phyloP scores from a whole-genome alignment of 768 basidiomycete species.

The Cyclocybe cylindracea region DNA sequence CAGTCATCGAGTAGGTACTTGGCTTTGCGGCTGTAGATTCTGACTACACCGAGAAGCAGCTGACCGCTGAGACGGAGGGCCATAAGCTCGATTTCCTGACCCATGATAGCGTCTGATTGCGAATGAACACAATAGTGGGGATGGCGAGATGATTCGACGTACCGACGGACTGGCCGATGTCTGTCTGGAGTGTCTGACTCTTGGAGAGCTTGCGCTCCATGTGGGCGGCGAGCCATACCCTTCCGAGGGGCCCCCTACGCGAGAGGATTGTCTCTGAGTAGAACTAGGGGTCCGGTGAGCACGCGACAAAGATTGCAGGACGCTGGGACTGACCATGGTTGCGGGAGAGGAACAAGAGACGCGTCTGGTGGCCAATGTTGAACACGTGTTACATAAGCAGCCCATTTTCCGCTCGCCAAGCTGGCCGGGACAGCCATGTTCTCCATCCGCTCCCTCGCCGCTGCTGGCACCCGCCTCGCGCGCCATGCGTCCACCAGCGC shows the following conservation, averaged over 20 bases:
- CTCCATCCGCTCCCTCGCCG: conserved; percentile 4
- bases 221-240: conserved; percentile 99
- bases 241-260: conserved; percentile 90
- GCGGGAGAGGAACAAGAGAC: conserved; percentile 20
- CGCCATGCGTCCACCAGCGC: background rate
- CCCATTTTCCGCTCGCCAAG: background rate
- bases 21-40: conserved; percentile 97
- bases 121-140: background rate
- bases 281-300: conserved; percentile 50
- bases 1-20: conserved; percentile 98
- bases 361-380: conserved; percentile 18
- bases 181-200: conserved; percentile 89
- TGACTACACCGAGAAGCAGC: conserved; percentile 91
- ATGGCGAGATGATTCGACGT: background rate
- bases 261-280: conserved; percentile 94
- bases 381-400: conserved; percentile 25
- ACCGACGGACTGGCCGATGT: conserved; percentile 94
- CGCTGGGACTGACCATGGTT: conserved; percentile 19
- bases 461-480: background rate
- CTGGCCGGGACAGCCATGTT: conserved; percentile 5
- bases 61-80: conserved; percentile 97
- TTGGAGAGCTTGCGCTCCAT: conserved; percentile 98
- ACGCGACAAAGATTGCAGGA: background rate
- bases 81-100: conserved; percentile 89
- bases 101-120: conserved; percentile 82